Evolutionary conservation across 2,329 filamentous ascomycete genomes (phyloP).

Genomic region (Bipolaris victoriae): DNA sequence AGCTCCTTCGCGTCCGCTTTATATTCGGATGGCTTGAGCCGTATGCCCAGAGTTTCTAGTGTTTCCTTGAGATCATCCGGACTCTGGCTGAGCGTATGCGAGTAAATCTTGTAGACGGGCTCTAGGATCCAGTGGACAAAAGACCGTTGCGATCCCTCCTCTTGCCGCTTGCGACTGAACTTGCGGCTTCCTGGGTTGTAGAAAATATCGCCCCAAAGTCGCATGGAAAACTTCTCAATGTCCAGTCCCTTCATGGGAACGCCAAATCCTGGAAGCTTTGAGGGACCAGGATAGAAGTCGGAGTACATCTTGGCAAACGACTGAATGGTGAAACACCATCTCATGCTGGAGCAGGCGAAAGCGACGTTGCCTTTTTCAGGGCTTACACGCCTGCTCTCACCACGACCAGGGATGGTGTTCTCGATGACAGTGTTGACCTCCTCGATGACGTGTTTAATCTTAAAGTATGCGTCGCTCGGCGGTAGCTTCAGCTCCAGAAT

Average conservation of each 20-base stretch:
- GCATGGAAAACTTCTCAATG: slow-evolving; percentile 77
- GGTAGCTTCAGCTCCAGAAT: slow-evolving; percentile 94
- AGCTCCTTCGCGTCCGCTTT: slow-evolving; percentile 88
- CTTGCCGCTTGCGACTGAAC: slow-evolving; percentile 85
- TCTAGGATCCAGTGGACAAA: slow-evolving; percentile 96
- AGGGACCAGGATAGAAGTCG: slow-evolving; percentile 74
- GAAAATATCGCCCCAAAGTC: slow-evolving; percentile 96
- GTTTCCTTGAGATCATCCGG: slow-evolving; percentile 83
- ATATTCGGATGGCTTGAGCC: slow-evolving; percentile 89
- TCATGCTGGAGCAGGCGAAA: slow-evolving; percentile 90
- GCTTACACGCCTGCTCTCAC: slow-evolving; percentile 80
- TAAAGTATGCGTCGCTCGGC: slow-evolving; percentile 96
- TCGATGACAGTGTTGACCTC: slow-evolving; percentile 97
- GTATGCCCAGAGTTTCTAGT: slow-evolving; percentile 78
- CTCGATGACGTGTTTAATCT: slow-evolving; percentile 97
- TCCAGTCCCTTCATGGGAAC: slow-evolving; percentile 62
- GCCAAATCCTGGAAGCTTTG: slow-evolving; percentile 42
- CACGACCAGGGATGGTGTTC: slow-evolving; percentile 79
- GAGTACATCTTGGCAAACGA: slow-evolving; percentile 98
- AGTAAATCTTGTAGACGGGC: slow-evolving; percentile 97
- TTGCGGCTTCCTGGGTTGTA: slow-evolving; percentile 90
- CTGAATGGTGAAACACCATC: slow-evolving; percentile 93
- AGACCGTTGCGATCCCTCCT: slow-evolving; percentile 79
- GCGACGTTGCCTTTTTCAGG: slow-evolving; percentile 98
- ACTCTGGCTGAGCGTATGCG: slow-evolving; percentile 89